phyloP scores from a whole-genome alignment of 306 rosid genomes.

The Quercus suber region DNA sequence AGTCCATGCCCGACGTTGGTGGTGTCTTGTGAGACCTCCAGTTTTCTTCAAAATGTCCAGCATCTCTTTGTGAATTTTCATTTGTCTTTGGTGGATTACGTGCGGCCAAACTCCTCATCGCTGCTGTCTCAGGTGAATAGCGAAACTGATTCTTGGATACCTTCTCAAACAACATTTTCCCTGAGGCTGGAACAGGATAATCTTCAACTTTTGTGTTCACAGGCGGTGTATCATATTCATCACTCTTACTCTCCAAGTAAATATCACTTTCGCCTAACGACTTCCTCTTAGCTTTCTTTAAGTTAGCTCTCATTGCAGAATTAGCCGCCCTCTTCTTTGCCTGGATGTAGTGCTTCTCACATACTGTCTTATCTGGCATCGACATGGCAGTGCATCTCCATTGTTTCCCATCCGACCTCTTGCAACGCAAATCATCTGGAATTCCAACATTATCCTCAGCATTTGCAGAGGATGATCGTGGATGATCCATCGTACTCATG shows the following conservation, averaged over 20 bases:
- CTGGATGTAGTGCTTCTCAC: slow-evolving; percentile 97
- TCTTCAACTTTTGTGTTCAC: slow-evolving; percentile 37
- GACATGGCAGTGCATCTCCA: slow-evolving; percentile 99
- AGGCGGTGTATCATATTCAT: slow-evolving; percentile 59
- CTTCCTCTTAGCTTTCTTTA: slow-evolving; percentile 85
- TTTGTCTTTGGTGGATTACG: slow-evolving; percentile 23
- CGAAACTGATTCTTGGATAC: slow-evolving; percentile 64
- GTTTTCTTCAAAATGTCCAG: slow-evolving; percentile 50
- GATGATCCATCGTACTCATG: slow-evolving; percentile 49
- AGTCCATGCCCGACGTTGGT: slow-evolving; percentile 49
- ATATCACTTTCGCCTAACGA: slow-evolving; percentile 58
- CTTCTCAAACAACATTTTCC: slow-evolving; percentile 51
- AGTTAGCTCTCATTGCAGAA: slow-evolving; percentile 93
- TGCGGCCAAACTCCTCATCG: slow-evolving; percentile 30
- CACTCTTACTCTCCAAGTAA: slow-evolving; percentile 72
- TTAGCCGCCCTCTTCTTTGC: slow-evolving; percentile 97
- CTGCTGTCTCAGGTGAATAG: slow-evolving; percentile 47
- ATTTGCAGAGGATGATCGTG: slow-evolving; percentile 44
- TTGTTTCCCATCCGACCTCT: slow-evolving; percentile 96
- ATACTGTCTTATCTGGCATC: slow-evolving; percentile 97
- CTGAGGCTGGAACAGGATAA: slow-evolving; percentile 28
- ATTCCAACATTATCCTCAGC: slow-evolving; percentile 75
- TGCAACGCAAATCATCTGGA: slow-evolving; percentile 95
- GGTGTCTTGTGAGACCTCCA: slow-evolving; percentile 52
- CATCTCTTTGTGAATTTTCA: slow-evolving; percentile 48